Conservation (phyloP, 176 grass and related monocot species). For the Cymbopogon citratus region DNA sequence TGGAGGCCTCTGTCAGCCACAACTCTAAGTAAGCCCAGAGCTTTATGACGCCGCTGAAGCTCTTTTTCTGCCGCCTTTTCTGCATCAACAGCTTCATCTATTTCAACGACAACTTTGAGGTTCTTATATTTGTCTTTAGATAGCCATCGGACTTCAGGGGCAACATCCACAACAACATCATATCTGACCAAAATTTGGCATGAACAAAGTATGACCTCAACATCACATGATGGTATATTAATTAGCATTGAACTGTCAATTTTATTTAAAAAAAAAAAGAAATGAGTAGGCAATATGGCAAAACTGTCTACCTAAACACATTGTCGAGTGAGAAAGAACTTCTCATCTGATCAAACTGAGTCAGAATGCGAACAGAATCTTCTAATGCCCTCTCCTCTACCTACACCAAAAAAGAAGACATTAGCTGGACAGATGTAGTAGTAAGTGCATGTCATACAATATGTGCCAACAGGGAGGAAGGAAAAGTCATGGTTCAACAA, state of each 20-base stretch:
- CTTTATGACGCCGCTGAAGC: slow-evolving; percentile 68
- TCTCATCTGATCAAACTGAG: slow-evolving; percentile 66
- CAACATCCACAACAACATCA: slow-evolving; percentile 77
- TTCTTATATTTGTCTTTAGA: slow-evolving; percentile 83
- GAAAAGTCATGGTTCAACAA: slow-evolving; percentile 12
- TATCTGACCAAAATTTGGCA: slow-evolving; percentile 47
- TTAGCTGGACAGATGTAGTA: slow-evolving; percentile 13
- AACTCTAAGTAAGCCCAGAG: slow-evolving; percentile 67
- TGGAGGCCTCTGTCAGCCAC: slow-evolving; percentile 84
- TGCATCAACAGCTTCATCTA: slow-evolving; percentile 74
- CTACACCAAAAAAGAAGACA: slow-evolving; percentile 19
- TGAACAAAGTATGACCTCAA: not conserved
- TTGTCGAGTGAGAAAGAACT: slow-evolving; percentile 57
- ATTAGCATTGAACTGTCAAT: slow-evolving; percentile 1
- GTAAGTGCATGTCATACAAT: not conserved
- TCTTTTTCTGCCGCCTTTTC: slow-evolving; percentile 65
- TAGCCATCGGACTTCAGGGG: slow-evolving; percentile 72
- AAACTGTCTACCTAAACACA: slow-evolving; percentile 60
- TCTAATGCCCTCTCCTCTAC: slow-evolving; percentile 88
- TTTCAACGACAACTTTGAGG: slow-evolving; percentile 88
- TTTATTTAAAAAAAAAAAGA: not conserved
- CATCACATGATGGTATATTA: not conserved
- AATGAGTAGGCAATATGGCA: slow-evolving; percentile 8
- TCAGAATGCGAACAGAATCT: slow-evolving; percentile 78
- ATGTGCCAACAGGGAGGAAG: not conserved